Evolutionary conservation across 257 asterid species (phyloP).

Genomic region (Oldenlandia corymbosa): DNA sequence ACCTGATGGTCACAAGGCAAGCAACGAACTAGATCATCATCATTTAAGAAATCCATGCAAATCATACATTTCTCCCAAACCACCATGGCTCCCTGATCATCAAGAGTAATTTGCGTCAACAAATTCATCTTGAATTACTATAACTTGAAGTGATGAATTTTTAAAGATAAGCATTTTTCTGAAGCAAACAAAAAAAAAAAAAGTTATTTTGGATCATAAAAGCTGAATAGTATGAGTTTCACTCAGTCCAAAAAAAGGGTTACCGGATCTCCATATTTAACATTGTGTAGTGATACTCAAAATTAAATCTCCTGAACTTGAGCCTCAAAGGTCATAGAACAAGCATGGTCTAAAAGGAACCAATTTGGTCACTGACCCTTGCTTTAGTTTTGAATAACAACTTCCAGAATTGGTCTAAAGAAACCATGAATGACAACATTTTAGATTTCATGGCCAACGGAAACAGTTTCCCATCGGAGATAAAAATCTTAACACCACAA

Average conservation of each 20-base stretch:
- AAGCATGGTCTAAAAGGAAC: too few relatives aligned
- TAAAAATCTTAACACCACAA: not conserved
- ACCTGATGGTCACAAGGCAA: constrained; percentile 22
- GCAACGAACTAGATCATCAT: constrained; percentile 6
- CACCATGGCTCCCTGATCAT: not conserved
- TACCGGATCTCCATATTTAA: not conserved
- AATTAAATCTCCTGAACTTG: not conserved
- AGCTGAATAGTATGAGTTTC: too few relatives aligned
- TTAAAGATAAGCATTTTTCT: not conserved
- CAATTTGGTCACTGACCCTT: not conserved
- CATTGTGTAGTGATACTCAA: not conserved
- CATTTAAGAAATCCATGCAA: constrained; percentile 5
- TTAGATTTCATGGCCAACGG: not conserved
- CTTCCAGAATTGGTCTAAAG: not conserved
- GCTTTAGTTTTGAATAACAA: not conserved
- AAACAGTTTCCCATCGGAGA: not conserved
- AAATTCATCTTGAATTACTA: constrained; percentile 1
- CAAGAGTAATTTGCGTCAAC: not conserved
- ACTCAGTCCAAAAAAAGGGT: not conserved
- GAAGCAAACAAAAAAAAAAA: not conserved
- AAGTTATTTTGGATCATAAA: too few relatives aligned
- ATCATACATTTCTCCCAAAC: not conserved
- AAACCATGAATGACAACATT: not conserved
- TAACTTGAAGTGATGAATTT: too few relatives aligned
- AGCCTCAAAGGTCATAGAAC: not conserved